These are phyloP conservation scores for Amanita muscaria DNA, from an alignment of 768 basidiomycete genomes.

Conservation along the genomic window DNA sequence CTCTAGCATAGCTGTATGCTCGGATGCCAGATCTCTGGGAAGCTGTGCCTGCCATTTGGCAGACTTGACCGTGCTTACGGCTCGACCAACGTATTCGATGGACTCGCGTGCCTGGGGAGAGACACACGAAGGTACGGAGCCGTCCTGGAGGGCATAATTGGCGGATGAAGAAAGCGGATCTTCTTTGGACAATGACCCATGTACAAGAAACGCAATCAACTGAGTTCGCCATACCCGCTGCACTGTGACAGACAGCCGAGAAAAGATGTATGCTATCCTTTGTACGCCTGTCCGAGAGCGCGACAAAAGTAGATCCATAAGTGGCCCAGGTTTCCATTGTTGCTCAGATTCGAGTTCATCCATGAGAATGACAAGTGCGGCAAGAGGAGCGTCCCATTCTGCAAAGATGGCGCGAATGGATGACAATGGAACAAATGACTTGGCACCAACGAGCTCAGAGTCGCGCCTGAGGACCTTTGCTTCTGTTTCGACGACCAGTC, in stretches of 20 bases:
- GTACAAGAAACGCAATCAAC: slow-evolving; percentile 70
- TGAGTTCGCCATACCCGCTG: slow-evolving; percentile 80
- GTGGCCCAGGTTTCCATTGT: slow-evolving; percentile 63
- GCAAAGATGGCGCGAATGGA: slow-evolving; percentile 77
- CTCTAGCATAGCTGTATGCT: slow-evolving; percentile 59
- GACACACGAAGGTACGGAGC: slow-evolving; percentile 68
- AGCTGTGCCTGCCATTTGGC: slow-evolving; percentile 75
- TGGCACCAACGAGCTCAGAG: slow-evolving; percentile 64
- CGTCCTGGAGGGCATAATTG: slow-evolving; percentile 48
- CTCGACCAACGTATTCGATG: slow-evolving; percentile 80
- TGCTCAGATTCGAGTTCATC: slow-evolving; percentile 48
- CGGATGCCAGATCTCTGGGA: slow-evolving; percentile 54
- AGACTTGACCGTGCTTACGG: slow-evolving; percentile 73
- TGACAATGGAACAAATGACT: slow-evolving; percentile 80
- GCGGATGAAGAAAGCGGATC: slow-evolving; percentile 59
- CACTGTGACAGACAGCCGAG: slow-evolving; percentile 63
- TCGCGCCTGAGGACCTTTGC: slow-evolving; percentile 71
- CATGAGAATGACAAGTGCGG: slow-evolving; percentile 57
- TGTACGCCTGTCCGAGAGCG: slow-evolving; percentile 75
- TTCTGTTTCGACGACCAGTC: slow-evolving; percentile 72
- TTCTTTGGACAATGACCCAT: slow-evolving; percentile 59
- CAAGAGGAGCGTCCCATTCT: slow-evolving; percentile 83
- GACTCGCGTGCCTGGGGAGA: slow-evolving; percentile 67
- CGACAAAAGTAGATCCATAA: slow-evolving; percentile 71
- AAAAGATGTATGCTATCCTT: slow-evolving; percentile 63